phyloP scores from a whole-genome alignment of 768 basidiomycete species.

The Tulasnella sp. region DNA sequence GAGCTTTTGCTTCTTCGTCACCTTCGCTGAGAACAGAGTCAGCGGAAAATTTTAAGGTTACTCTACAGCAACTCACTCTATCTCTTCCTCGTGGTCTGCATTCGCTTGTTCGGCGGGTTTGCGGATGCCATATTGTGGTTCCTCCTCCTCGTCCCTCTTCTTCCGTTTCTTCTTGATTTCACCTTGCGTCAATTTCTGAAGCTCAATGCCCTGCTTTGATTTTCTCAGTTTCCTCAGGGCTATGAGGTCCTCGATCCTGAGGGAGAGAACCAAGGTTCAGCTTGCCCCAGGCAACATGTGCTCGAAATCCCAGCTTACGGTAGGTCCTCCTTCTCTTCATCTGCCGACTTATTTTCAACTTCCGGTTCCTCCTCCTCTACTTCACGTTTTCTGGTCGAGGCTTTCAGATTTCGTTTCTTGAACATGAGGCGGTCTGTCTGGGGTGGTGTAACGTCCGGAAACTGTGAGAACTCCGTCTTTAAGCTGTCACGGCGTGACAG shows the following conservation, averaged over 20 bases:
- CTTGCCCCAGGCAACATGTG: too few species aligned
- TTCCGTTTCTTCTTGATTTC: conserved; percentile 53
- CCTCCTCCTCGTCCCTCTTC: conserved; percentile 37
- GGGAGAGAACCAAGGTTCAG: not conserved
- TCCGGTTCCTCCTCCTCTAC: conserved; percentile 12
- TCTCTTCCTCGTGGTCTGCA: conserved; percentile 29
- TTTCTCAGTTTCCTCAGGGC: conserved; percentile 69
- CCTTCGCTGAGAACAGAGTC: conserved; percentile 19
- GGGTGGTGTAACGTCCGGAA: not conserved
- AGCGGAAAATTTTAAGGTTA: not conserved
- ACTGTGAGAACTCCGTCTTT: not conserved
- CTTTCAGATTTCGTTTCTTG: conserved; percentile 16
- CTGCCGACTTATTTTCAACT: not conserved
- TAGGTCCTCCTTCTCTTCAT: not conserved
- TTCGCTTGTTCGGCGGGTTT: conserved; percentile 28
- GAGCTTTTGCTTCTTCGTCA: conserved; percentile 57
- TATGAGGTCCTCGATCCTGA: conserved; percentile 64
- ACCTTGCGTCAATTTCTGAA: conserved; percentile 71
- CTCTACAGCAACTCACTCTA: conserved; percentile 35
- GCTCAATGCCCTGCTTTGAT: conserved; percentile 72
- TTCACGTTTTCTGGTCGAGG: conserved; percentile 5
- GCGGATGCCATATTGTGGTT: conserved; percentile 18
- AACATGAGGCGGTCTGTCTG: conserved; percentile 4
- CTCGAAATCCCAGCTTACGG: too few species aligned
- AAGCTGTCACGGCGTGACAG: not conserved